These are phyloP conservation scores for Wickerhamomyces rabaulensis DNA, from an alignment of 805 yeast species.

Conservation along the genomic window DNA sequence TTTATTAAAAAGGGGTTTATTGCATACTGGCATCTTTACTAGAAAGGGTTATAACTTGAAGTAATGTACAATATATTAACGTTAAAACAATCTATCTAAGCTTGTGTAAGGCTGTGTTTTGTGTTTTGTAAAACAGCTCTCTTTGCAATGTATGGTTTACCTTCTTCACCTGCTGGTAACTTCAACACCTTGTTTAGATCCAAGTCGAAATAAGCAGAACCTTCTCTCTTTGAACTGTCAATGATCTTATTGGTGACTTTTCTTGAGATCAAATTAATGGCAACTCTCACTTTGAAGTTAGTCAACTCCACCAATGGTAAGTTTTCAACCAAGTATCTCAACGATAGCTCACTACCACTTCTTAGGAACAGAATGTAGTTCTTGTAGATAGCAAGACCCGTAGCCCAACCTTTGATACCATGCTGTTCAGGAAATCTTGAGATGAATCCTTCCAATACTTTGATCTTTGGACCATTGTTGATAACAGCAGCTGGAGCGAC, in stretches of 20 bases:
- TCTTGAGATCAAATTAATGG: constrained; percentile 49
- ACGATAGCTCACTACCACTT: constrained; percentile 17
- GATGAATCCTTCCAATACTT: constrained; percentile 32
- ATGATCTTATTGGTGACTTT: constrained; percentile 29
- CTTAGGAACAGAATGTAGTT: constrained; percentile 38
- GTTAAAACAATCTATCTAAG: background rate
- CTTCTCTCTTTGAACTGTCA: constrained; percentile 10
- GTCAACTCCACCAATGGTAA: constrained; percentile 36
- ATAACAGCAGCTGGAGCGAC: constrained; percentile 75
- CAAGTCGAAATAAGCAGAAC: constrained; percentile 12
- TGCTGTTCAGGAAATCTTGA: constrained; percentile 38
- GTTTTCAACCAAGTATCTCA: constrained; percentile 39
- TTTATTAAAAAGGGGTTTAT: background rate
- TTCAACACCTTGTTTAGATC: constrained; percentile 30
- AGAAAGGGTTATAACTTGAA: background rate
- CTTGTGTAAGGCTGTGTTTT: background rate
- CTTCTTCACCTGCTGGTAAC: constrained; percentile 38
- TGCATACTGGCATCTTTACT: background rate
- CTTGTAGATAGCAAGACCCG: constrained; percentile 55
- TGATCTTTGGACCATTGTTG: constrained; percentile 31
- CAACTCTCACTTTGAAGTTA: constrained; percentile 38
- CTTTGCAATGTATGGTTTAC: constrained; percentile 8
- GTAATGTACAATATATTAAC: background rate
- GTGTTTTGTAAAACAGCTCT: constrained; percentile 7
- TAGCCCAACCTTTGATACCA: constrained; percentile 43